These are phyloP conservation scores for Sequoia sempervirens DNA, from an alignment of 75 land plant genomes.

Conservation along the genomic window DNA sequence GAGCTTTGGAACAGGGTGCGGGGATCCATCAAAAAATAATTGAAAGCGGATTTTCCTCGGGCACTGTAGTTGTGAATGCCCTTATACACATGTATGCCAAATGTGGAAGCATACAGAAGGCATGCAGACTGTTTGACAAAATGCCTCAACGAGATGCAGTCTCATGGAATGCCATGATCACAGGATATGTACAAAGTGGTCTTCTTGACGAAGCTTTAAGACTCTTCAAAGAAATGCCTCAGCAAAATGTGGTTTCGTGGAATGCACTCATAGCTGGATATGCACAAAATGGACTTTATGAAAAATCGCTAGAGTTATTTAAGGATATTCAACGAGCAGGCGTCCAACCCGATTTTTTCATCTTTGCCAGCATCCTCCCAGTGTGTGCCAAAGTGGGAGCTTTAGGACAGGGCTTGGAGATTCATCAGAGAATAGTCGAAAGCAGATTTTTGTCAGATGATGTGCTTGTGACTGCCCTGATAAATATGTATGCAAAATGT, in stretches of 20 bases:
- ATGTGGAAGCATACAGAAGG: background rate
- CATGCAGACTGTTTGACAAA: background rate
- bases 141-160: background rate
- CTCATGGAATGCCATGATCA: slow-evolving; percentile 8
- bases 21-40: background rate
- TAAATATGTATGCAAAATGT: slow-evolving; percentile 15
- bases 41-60: background rate
- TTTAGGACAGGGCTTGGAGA: background rate
- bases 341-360: background rate
- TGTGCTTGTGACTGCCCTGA: background rate
- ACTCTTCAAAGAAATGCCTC: slow-evolving; percentile 5
- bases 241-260: slow-evolving; percentile 7
- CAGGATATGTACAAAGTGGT: background rate
- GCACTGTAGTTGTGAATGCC: background rate
- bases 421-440: background rate
- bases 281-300: background rate
- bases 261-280: slow-evolving; percentile 8
- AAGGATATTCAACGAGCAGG: background rate
- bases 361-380: slow-evolving; percentile 2
- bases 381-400: background rate
- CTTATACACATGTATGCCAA: slow-evolving; percentile 1
- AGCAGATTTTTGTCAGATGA: background rate
- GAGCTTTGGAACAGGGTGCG: background rate
- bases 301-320: background rate
- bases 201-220: background rate